phyloP scores from a whole-genome alignment of 1,284 basidiomycete species.

The Lignosus rhinocerotis region DNA sequence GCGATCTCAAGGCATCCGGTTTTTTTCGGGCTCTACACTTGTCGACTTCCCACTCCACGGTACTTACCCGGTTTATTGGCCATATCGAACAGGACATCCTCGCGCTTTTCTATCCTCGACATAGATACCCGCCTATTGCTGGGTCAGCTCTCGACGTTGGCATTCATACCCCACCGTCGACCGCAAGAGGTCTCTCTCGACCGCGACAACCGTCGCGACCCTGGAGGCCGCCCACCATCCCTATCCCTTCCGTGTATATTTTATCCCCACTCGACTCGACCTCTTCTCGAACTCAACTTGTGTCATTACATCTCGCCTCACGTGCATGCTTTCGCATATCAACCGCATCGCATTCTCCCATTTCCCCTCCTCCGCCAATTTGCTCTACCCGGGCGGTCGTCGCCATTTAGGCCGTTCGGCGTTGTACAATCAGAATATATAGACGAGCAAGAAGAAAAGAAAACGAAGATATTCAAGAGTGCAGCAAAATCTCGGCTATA shows the following conservation, averaged over 20 bases:
- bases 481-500: slow-evolving; percentile 26
- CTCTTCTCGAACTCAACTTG: slow-evolving; percentile 36
- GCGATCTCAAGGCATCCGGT: slow-evolving; percentile 33
- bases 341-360: slow-evolving; percentile 25
- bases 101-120: slow-evolving; percentile 28
- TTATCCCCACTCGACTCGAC: slow-evolving; percentile 21
- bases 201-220: slow-evolving; percentile 14
- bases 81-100: slow-evolving; percentile 43
- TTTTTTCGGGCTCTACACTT: slow-evolving; percentile 33
- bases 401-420: slow-evolving; percentile 24
- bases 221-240: slow-evolving; percentile 14
- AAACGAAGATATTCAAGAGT: slow-evolving; percentile 29
- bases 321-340: slow-evolving; percentile 44
- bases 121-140: slow-evolving; percentile 34
- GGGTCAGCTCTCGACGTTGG: slow-evolving; percentile 38
- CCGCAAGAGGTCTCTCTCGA: slow-evolving; percentile 14
- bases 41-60: slow-evolving; percentile 31
- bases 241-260: slow-evolving; percentile 25
- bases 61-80: slow-evolving; percentile 26
- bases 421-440: slow-evolving; percentile 38
- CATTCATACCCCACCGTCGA: slow-evolving; percentile 48
- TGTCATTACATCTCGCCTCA: slow-evolving; percentile 44
- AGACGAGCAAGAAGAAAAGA: slow-evolving; percentile 33
- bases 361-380: slow-evolving; percentile 19
- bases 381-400: slow-evolving; percentile 23